A percentile compares a stretch with the other conserved stretches of the same genome.
Conservation (phyloP, 2,329 filamentous ascomycete genomes). For the Fusarium irregulare region DNA sequence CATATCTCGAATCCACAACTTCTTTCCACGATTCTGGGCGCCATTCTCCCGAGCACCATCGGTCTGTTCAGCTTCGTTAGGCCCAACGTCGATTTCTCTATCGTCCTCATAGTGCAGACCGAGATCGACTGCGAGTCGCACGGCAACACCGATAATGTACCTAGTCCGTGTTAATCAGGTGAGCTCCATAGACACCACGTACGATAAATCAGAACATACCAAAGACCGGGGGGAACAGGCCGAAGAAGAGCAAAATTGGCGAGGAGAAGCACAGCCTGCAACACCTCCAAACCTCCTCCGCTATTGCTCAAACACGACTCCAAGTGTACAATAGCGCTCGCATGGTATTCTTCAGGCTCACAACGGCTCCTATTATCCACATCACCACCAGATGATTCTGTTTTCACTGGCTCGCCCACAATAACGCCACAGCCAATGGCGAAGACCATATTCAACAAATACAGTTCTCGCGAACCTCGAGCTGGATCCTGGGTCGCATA, state of each 20-base stretch:
- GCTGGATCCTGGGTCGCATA: constrained; percentile 76
- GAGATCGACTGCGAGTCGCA: constrained; percentile 88
- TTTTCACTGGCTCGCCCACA: constrained; percentile 71
- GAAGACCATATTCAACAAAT: constrained; percentile 96
- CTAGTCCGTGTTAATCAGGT: constrained; percentile 47
- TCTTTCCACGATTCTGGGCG: constrained; percentile 68
- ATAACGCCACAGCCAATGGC: constrained; percentile 96
- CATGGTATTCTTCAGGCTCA: constrained; percentile 95
- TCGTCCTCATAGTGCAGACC: constrained; percentile 95
- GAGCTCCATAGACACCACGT: constrained; percentile 6
- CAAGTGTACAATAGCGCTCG: constrained; percentile 90
- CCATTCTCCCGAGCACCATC: constrained; percentile 51
- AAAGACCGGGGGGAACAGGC: constrained; percentile 91
- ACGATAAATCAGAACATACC: constrained; percentile 60
- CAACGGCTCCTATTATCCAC: constrained; percentile 56
- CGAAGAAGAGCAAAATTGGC: constrained; percentile 91
- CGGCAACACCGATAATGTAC: constrained; percentile 95
- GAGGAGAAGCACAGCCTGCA: constrained; percentile 91
- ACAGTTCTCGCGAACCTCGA: constrained; percentile 83
- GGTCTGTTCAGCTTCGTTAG: constrained; percentile 51
- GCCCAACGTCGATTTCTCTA: constrained; percentile 66
- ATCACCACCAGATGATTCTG: constrained; percentile 55
- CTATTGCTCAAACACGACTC: constrained; percentile 87
- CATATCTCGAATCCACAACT: constrained; percentile 88
- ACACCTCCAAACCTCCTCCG: constrained; percentile 89